Evolutionary conservation across 2,329 filamentous ascomycete species (phyloP).

Genomic region (Beauveria sp.): DNA sequence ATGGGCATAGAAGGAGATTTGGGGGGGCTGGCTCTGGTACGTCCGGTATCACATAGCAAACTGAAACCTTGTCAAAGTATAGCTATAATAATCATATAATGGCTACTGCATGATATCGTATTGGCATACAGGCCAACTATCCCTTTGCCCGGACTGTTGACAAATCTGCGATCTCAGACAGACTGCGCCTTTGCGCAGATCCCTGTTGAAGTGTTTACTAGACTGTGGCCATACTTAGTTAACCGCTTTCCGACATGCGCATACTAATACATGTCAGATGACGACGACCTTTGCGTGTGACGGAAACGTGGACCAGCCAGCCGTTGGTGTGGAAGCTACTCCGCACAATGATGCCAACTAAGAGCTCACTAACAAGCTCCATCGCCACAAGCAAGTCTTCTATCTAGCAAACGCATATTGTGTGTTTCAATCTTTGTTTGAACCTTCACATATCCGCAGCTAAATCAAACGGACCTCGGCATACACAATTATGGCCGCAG

Average conservation of each 20-base stretch:
- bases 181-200: background rate
- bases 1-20: background rate
- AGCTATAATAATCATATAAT: background rate
- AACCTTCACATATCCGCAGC: background rate
- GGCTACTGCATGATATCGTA: background rate
- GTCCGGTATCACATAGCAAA: background rate
- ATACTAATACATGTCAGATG: constrained; percentile 1
- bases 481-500: constrained; percentile 17
- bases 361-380: constrained; percentile 1
- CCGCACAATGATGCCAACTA: constrained; percentile 2
- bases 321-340: background rate
- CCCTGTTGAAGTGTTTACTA: background rate
- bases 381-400: constrained; percentile 15
- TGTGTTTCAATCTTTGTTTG: background rate
- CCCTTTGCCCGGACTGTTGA: background rate
- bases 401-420: background rate
- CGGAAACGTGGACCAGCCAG: constrained; percentile 1
- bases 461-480: background rate
- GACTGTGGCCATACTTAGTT: background rate
- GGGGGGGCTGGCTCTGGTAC: background rate
- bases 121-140: background rate
- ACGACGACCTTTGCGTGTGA: background rate
- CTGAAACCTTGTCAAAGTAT: background rate
- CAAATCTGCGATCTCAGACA: too few species aligned
- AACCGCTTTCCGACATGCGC: background rate